phyloP scores from a whole-genome alignment of 495 filamentous ascomycete genomes.

The Penicillium pulvis region DNA sequence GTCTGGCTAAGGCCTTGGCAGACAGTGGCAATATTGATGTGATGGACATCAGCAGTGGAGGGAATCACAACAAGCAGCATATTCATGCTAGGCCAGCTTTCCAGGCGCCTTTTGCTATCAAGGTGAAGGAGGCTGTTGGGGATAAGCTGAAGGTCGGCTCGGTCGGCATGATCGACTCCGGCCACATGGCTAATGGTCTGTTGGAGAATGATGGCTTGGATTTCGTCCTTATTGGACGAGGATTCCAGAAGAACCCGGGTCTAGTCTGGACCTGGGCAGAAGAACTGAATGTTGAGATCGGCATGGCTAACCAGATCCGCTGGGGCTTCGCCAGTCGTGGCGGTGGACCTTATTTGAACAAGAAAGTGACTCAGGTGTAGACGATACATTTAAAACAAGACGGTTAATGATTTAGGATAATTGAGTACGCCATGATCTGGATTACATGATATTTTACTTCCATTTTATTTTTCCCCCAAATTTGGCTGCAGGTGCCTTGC shows the following conservation, averaged over 20 bases:
- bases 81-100: slow-evolving; percentile 59
- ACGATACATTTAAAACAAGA: background rate
- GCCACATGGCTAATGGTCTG: slow-evolving; percentile 53
- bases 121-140: slow-evolving; percentile 60
- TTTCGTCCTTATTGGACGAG: slow-evolving; percentile 60
- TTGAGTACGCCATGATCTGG: no score
- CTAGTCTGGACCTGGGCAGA: slow-evolving; percentile 70
- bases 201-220: slow-evolving; percentile 61
- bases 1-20: slow-evolving; percentile 53
- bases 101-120: slow-evolving; percentile 62
- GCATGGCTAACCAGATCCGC: slow-evolving; percentile 67
- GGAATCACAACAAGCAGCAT: slow-evolving; percentile 57
- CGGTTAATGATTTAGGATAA: no score
- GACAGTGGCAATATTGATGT: slow-evolving; percentile 58
- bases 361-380: slow-evolving; percentile 1
- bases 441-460: no score
- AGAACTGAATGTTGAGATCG: slow-evolving; percentile 62
- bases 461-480: no score
- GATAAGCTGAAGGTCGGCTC: slow-evolving; percentile 57
- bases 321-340: slow-evolving; percentile 50
- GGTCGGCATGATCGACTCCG: slow-evolving; percentile 65
- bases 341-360: slow-evolving; percentile 27
- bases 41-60: slow-evolving; percentile 65
- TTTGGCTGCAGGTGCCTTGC: no score
- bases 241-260: slow-evolving; percentile 70